phyloP scores from a whole-genome alignment of 768 basidiomycete genomes.

The Sporobolomyces pararoseus region DNA sequence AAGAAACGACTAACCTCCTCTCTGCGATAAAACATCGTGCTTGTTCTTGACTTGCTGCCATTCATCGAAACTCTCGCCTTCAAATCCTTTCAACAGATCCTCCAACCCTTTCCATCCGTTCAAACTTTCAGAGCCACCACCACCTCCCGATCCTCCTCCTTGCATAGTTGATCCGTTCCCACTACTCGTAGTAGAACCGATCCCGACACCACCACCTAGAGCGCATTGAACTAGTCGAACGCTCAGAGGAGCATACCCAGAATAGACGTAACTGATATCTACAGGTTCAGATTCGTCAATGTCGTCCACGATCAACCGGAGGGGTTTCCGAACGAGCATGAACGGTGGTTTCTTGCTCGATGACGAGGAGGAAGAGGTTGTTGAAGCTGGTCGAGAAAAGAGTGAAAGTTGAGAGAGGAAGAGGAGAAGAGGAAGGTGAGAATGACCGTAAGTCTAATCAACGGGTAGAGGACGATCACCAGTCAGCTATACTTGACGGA shows the following conservation, averaged over 20 bases:
- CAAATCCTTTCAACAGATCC: constrained; percentile 73
- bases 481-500: no score
- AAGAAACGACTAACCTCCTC: no score
- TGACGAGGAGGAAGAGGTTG: constrained; percentile 46
- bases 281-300: constrained; percentile 66
- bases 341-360: constrained; percentile 66
- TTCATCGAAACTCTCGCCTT: constrained; percentile 81
- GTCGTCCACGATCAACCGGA: constrained; percentile 86
- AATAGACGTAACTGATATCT: constrained; percentile 93
- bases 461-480: no score
- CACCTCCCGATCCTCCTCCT: constrained; percentile 52
- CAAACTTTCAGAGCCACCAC: constrained; percentile 58
- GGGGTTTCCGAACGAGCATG: constrained; percentile 66
- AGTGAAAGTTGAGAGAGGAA: constrained; percentile 49
- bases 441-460: constrained; percentile 66
- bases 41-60: constrained; percentile 51
- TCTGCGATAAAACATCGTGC: neutral
- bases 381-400: constrained; percentile 66
- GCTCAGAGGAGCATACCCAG: constrained; percentile 91
- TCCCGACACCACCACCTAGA: constrained; percentile 48
- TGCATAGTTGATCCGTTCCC: constrained; percentile 52
- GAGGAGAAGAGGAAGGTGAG: constrained; percentile 54
- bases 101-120: constrained; percentile 98
- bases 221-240: constrained; percentile 82
- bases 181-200: constrained; percentile 54